Conservation (phyloP, 2,329 filamentous ascomycete species). For the Talaromyces sp. region DNA sequence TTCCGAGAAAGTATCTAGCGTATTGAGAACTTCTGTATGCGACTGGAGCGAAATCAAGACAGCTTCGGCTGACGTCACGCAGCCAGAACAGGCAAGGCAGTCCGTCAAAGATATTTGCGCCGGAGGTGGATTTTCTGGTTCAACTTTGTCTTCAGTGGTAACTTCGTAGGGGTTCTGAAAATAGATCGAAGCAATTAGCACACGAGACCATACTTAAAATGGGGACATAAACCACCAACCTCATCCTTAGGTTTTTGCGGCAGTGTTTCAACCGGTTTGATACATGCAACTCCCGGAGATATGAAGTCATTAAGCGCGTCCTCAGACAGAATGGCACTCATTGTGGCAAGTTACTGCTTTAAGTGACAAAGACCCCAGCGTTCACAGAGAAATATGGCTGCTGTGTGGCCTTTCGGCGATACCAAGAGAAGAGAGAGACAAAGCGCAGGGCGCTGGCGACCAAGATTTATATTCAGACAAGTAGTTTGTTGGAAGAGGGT, state of each 20-base stretch:
- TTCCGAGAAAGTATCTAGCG: constrained; percentile 67
- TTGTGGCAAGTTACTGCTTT: constrained; percentile 48
- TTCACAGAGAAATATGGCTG: constrained; percentile 5
- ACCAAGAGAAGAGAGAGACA: background rate
- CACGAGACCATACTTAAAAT: no score
- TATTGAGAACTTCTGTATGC: constrained; percentile 84
- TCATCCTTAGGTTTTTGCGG: constrained; percentile 61
- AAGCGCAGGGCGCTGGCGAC: background rate
- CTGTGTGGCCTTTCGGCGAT: background rate
- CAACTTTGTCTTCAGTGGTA: constrained; percentile 82
- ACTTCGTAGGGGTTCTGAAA: constrained; percentile 73
- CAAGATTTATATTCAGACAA: background rate
- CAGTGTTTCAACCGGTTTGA: constrained; percentile 94
- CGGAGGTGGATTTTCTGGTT: constrained; percentile 62
- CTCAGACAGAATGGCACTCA: constrained; percentile 96
- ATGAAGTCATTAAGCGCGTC: constrained; percentile 99
- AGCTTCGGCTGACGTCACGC: constrained; percentile 95
- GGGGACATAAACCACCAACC: constrained; percentile 41
- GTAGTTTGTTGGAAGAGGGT: background rate
- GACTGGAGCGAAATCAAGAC: constrained; percentile 95
- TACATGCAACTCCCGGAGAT: constrained; percentile 93
- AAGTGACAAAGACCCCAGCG: constrained; percentile 14
- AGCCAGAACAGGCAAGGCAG: constrained; percentile 95
- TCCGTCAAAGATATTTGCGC: constrained; percentile 96
- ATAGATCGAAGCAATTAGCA: no score